Evolutionary conservation across 116 monocot genomes (phyloP).

Genomic region (Zostera marina): DNA sequence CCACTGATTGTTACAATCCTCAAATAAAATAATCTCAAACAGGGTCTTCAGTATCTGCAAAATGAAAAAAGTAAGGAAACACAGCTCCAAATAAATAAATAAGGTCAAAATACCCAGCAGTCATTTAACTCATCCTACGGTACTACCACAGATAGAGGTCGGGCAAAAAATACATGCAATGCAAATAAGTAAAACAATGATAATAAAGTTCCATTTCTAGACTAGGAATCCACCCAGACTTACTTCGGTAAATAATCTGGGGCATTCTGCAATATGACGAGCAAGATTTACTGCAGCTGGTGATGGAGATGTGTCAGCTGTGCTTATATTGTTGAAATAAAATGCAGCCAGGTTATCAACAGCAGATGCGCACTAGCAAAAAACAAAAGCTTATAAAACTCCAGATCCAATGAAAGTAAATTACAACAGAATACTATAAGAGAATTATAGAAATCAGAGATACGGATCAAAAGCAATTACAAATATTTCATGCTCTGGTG

Average conservation of each 20-base stretch:
- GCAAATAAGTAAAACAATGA: not conserved
- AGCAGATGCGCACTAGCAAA: conserved; percentile 74
- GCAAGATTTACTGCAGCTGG: conserved; percentile 67
- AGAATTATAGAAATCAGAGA: no score
- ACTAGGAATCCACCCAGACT: conserved; percentile 2
- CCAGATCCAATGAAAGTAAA: no score
- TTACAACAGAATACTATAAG: no score
- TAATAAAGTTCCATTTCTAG: not conserved
- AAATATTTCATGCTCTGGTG: not conserved
- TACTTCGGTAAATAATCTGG: conserved; percentile 88
- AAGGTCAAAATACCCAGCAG: no score
- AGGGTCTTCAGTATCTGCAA: conserved; percentile 69
- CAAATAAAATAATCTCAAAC: conserved; percentile 92
- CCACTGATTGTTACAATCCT: conserved; percentile 92
- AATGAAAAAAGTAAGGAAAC: not conserved
- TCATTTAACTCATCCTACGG: no score
- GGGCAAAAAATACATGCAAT: not conserved
- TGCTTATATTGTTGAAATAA: conserved; percentile 90
- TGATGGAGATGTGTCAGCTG: conserved; percentile 59
- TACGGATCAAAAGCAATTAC: not conserved
- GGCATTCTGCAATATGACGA: conserved; percentile 66
- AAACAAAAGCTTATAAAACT: conserved; percentile 9
- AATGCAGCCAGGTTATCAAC: conserved; percentile 80
- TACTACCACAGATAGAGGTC: no score
- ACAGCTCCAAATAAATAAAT: not conserved